phyloP scores from a whole-genome alignment of 306 rosid genomes.

The Styphnolobium japonicum region DNA sequence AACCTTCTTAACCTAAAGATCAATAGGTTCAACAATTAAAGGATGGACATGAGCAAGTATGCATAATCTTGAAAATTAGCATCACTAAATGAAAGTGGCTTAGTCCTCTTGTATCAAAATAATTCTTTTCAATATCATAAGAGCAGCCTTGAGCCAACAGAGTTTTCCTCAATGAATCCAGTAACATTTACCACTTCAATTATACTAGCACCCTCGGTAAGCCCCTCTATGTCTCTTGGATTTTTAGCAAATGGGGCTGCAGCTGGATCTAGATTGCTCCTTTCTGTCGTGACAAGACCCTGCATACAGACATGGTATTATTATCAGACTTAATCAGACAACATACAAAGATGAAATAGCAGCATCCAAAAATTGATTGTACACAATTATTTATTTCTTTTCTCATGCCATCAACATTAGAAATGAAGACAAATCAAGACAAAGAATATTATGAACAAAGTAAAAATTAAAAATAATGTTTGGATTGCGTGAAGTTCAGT shows the following conservation, averaged over 20 bases:
- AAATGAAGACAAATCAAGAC: constrained; percentile 13
- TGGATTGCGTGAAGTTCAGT: constrained; percentile 5
- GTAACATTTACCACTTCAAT: constrained; percentile 83
- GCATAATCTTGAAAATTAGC: constrained; percentile 9
- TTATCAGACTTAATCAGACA: constrained; percentile 9
- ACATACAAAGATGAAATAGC: constrained; percentile 1
- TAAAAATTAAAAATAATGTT: neutral
- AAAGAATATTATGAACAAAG: neutral
- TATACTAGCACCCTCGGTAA: constrained; percentile 83
- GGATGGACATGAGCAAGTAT: neutral
- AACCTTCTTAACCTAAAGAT: constrained; percentile 79
- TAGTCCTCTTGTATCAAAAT: constrained; percentile 17
- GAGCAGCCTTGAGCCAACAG: neutral
- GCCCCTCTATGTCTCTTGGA: constrained; percentile 68
- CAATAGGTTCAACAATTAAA: constrained; percentile 23
- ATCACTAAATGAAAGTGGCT: constrained; percentile 11
- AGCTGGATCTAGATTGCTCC: constrained; percentile 74
- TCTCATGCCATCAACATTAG: constrained; percentile 16
- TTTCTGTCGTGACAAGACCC: constrained; percentile 92
- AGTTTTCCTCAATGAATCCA: constrained; percentile 16
- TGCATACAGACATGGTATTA: constrained; percentile 38
- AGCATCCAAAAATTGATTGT: constrained; percentile 1
- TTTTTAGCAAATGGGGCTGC: constrained; percentile 93
- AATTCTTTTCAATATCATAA: neutral
- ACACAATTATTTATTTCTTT: constrained; percentile 20